phyloP scores from a whole-genome alignment of 805 yeast species.

The Lachancea fermentati region DNA sequence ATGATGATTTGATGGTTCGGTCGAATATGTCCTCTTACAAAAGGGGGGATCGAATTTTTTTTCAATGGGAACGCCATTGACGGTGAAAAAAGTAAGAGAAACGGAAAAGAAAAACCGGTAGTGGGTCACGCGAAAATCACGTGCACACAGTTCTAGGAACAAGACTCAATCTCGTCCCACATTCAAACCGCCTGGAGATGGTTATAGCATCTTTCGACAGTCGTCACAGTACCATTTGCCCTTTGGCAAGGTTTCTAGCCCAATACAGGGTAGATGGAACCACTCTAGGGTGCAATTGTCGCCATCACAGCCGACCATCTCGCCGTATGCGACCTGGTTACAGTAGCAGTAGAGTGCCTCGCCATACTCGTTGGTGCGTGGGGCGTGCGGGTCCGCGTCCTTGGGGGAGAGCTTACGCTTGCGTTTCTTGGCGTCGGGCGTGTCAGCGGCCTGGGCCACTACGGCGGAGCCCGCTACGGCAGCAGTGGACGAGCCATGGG shows the following conservation, averaged over 20 bases:
- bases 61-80: not conserved
- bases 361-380: constrained; percentile 33
- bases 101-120: too few relatives aligned
- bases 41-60: not conserved
- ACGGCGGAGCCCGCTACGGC: constrained; percentile 9
- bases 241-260: constrained; percentile 78
- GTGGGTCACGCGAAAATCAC: too few relatives aligned
- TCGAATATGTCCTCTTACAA: not conserved
- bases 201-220: constrained; percentile 35
- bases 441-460: constrained; percentile 10
- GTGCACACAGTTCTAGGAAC: too few relatives aligned
- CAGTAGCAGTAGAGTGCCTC: constrained; percentile 95
- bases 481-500: constrained; percentile 11
- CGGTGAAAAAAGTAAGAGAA: too few relatives aligned
- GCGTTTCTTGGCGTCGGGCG: constrained; percentile 10
- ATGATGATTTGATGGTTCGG: not conserved
- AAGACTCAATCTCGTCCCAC: too few relatives aligned
- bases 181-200: too few relatives aligned
- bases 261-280: constrained; percentile 94
- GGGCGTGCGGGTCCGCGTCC: constrained; percentile 7
- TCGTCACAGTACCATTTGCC: constrained; percentile 80
- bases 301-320: constrained; percentile 99
- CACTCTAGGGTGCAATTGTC: constrained; percentile 87
- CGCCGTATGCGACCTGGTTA: constrained; percentile 94
- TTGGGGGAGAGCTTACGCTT: constrained; percentile 8